These are phyloP conservation scores for Plasmopara viticola DNA, from an alignment of 352 stramenopile genomes.

Conservation along the genomic window DNA sequence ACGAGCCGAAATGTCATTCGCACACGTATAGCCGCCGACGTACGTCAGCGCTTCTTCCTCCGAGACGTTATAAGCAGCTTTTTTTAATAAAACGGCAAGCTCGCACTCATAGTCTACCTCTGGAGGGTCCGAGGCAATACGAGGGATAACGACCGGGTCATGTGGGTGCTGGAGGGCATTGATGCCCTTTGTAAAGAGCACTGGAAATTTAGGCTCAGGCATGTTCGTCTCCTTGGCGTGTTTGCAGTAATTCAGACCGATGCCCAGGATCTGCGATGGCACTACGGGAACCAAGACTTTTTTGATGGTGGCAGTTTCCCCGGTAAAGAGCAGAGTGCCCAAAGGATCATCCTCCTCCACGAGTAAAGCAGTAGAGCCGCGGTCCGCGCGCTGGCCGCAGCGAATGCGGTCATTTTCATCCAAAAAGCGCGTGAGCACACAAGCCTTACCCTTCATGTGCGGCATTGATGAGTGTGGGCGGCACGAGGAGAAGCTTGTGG, in stretches of 20 bases:
- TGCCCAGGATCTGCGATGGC: conserved; percentile 78
- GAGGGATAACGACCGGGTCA: conserved; percentile 74
- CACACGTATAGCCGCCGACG: conserved; percentile 85
- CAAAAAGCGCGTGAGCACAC: conserved; percentile 59
- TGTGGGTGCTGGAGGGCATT: conserved; percentile 75
- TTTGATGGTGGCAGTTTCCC: conserved; percentile 50
- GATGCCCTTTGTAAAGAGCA: conserved; percentile 87
- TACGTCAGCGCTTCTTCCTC: conserved; percentile 77
- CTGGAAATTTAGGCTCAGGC: conserved; percentile 63
- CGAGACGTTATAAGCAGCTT: conserved; percentile 75
- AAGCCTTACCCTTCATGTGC: conserved; percentile 26
- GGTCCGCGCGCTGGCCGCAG: conserved; percentile 46
- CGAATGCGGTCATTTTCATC: conserved; percentile 48
- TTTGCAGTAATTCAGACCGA: conserved; percentile 89
- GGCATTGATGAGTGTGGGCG: conserved; percentile 4
- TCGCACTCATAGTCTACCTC: conserved; percentile 91
- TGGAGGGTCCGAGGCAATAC: conserved; percentile 48
- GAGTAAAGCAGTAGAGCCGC: conserved; percentile 35
- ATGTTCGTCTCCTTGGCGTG: conserved; percentile 86
- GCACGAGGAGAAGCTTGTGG: conserved; percentile 12
- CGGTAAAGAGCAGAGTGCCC: conserved; percentile 55
- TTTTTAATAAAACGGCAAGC: conserved; percentile 83
- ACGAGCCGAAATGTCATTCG: conserved; percentile 85
- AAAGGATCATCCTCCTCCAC: conserved; percentile 67
- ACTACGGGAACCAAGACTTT: conserved; percentile 75